Evolutionary conservation across 805 yeast species (phyloP).

Genomic region (Hanseniaspora meyeri): DNA sequence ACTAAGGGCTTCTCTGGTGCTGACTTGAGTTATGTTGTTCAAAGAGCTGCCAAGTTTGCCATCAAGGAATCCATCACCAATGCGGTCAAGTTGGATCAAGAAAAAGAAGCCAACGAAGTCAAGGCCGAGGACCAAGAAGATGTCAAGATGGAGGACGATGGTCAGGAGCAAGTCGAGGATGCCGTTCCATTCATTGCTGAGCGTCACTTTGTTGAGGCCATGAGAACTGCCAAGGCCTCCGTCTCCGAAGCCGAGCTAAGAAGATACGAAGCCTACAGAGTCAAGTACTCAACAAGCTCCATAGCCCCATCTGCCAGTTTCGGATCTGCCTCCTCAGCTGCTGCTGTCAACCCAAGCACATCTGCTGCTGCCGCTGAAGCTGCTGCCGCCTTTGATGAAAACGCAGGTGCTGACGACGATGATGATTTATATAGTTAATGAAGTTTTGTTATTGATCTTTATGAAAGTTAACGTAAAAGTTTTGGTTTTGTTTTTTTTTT

Average conservation of each 20-base stretch:
- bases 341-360: conserved; percentile 47
- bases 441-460: conserved; percentile 11
- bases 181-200: conserved; percentile 92
- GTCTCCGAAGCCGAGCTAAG: conserved; percentile 95
- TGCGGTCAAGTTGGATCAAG: conserved; percentile 28
- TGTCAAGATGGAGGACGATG: conserved; percentile 38
- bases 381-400: conserved; percentile 32
- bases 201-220: conserved; percentile 95
- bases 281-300: conserved; percentile 66
- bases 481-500: no score
- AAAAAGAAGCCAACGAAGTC: conserved; percentile 21
- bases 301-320: conserved; percentile 52
- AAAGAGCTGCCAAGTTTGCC: conserved; percentile 97
- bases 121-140: conserved; percentile 42
- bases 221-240: conserved; percentile 97
- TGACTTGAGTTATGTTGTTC: conserved; percentile 90
- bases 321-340: conserved; percentile 47
- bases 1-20: conserved; percentile 99
- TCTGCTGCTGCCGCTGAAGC: conserved; percentile 24
- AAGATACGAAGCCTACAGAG: conserved; percentile 94
- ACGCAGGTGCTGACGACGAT: conserved; percentile 38
- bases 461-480: not conserved
- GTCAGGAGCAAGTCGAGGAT: conserved; percentile 59
- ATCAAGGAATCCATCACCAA: conserved; percentile 80
- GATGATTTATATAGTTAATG: conserved; percentile 50